phyloP scores from a whole-genome alignment of 208 protist species.

The Vickermania ingenoplastis region DNA sequence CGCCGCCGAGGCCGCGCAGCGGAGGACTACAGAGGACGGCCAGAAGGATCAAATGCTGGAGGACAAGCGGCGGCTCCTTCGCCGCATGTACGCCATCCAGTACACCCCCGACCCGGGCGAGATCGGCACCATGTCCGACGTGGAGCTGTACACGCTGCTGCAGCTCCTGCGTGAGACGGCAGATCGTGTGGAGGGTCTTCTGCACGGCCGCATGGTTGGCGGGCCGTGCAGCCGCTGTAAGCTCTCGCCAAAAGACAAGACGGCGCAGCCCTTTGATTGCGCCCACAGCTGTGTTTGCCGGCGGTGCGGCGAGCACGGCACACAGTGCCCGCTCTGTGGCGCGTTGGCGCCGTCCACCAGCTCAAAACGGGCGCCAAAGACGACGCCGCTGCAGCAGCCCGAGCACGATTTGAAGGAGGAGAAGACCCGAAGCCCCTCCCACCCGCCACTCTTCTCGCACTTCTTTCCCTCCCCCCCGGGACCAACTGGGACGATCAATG shows the following conservation, averaged over 20 bases:
- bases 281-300: not conserved
- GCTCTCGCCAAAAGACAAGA: not conserved
- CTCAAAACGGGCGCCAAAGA: no score
- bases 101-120: slow-evolving; percentile 59
- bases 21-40: slow-evolving; percentile 5
- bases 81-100: slow-evolving; percentile 24
- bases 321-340: slow-evolving; percentile 1
- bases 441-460: not conserved
- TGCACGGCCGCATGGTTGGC: slow-evolving; percentile 25
- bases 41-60: slow-evolving; percentile 29
- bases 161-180: slow-evolving; percentile 22
- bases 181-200: slow-evolving; percentile 21
- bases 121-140: slow-evolving; percentile 61
- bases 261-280: not conserved
- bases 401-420: not conserved
- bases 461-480: not conserved
- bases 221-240: slow-evolving; percentile 25
- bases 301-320: not conserved
- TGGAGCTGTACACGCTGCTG: slow-evolving; percentile 42
- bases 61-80: slow-evolving; percentile 37
- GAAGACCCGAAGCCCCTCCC: not conserved
- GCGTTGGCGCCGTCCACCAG: no score
- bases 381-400: no score
- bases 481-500: no score
- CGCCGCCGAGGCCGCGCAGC: not conserved